Evolutionary conservation across 1,139 yeast genomes (phyloP), one percentile per base, ranked within the genome.

Genomic region (Magnusiomyces ingens): DNA sequence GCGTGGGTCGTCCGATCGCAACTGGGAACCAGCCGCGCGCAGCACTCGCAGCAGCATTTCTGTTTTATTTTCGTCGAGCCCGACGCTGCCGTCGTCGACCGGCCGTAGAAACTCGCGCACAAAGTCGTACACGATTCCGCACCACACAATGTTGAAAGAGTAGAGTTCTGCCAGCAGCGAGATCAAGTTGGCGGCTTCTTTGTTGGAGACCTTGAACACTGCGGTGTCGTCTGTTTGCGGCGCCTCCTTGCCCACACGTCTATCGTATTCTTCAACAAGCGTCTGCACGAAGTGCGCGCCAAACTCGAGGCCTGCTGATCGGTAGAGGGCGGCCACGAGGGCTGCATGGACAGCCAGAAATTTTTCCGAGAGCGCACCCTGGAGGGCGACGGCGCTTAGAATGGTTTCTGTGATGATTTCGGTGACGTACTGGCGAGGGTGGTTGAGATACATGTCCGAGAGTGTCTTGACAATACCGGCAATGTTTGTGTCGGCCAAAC

Each of bases 211-310:
- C 8, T 26, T 26, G 8, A 26, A 26, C 29, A 22, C 21, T 68
- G 70, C 5, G 64, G 63, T 35, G 52, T 49, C 51, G 26, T 49
- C 52, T 26, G 32, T 26, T 26, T 26, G 32, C 32, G n/a, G n/a
- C 8, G 36, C 38, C 6, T 11, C n/a, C 29, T 21, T 46, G 11
- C 35, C 21, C 18, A n/a, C 35, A 55, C 67, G 67, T 26, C 59
- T 62, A 56, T 79, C 81, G 67, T 81, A 82, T 55, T 74, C 76
- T 60, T 88, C 96, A 32, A 91, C 85, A 52, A 88, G 67, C 0
- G 80, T 76, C 66, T 94, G 99, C 40, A 91, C 75, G 59, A 90
- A 85, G 61, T 75, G 80, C 0, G 98, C 99, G 54, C 96, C 98
- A 68, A 90, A 86, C 59, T 89, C 96, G 38, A 84, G 81, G 18